phyloP scores from a whole-genome alignment of 768 basidiomycete genomes.

The Kwoniella dejecticola region DNA sequence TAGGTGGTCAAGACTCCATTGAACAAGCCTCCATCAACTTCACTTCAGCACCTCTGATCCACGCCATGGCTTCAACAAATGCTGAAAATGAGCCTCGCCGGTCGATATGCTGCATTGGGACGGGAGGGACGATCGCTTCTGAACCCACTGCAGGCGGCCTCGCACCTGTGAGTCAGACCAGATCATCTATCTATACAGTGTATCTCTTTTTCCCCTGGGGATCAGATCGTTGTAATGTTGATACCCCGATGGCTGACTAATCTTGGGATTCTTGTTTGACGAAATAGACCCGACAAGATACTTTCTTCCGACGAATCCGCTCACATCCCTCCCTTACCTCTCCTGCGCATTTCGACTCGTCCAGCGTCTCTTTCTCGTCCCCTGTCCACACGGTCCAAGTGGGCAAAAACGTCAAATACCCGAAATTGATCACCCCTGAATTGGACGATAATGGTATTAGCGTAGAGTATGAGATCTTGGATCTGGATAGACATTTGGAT shows the following conservation, averaged over 20 bases:
- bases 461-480: slow-evolving; percentile 45
- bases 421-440: slow-evolving; percentile 36
- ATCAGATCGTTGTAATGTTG: no score
- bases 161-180: slow-evolving; percentile 32
- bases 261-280: neutral
- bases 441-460: slow-evolving; percentile 36
- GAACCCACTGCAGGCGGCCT: slow-evolving; percentile 41
- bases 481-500: slow-evolving; percentile 48
- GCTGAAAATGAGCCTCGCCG: neutral
- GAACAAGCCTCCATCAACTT: no score
- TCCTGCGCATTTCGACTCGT: slow-evolving; percentile 11
- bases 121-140: slow-evolving; percentile 50
- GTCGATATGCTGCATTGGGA: slow-evolving; percentile 34
- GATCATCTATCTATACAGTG: no score
- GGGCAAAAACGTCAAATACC: slow-evolving; percentile 37
- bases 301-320: slow-evolving; percentile 45
- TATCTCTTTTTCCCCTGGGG: no score
- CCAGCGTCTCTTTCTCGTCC: slow-evolving; percentile 20
- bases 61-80: no score
- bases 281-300: slow-evolving; percentile 40
- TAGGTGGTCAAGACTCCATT: no score
- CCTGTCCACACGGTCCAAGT: slow-evolving; percentile 29
- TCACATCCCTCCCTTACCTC: slow-evolving; percentile 38
- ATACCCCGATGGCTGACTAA: neutral
- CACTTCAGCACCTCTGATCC: no score